Conservation (phyloP, 345 rosid species). For the Acer yangbiense region DNA sequence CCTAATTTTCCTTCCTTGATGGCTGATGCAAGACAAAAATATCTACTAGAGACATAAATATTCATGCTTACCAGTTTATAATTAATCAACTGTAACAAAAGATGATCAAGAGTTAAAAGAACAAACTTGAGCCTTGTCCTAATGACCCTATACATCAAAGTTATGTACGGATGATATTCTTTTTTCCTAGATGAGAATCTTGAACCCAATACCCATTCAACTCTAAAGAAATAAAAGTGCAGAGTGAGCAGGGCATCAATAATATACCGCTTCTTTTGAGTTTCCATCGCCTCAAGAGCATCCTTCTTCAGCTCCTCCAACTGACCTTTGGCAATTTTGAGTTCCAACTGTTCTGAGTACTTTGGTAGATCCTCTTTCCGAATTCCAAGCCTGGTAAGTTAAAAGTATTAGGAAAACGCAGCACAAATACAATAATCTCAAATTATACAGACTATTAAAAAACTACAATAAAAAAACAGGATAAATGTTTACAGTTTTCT, state of each 20-base stretch:
- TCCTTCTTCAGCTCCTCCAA: constrained; percentile 89
- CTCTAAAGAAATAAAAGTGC: neutral
- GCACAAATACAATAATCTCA: neutral
- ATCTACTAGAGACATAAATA: neutral
- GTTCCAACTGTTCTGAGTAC: constrained; percentile 81
- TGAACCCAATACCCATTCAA: neutral
- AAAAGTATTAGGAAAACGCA: neutral
- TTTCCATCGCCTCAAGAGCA: constrained; percentile 91
- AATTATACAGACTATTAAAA: neutral
- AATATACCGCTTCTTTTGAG: constrained; percentile 83
- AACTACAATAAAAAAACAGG: neutral
- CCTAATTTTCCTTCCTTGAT: neutral
- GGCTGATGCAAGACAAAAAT: neutral
- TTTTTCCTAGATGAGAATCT: neutral
- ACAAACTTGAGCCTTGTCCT: neutral
- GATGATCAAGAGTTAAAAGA: neutral
- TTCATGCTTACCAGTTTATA: neutral
- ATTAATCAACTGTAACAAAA: neutral
- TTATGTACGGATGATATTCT: neutral
- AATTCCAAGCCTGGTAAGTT: constrained; percentile 71
- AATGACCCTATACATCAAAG: neutral
- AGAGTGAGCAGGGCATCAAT: neutral
- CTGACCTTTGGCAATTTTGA: constrained; percentile 81
- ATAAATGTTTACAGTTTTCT: neutral
- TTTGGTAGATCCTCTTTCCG: constrained; percentile 86